These are phyloP conservation scores for Radiomyces spectabilis DNA, from an alignment of 192 early-diverging fungal genomes.

Conservation along the genomic window DNA sequence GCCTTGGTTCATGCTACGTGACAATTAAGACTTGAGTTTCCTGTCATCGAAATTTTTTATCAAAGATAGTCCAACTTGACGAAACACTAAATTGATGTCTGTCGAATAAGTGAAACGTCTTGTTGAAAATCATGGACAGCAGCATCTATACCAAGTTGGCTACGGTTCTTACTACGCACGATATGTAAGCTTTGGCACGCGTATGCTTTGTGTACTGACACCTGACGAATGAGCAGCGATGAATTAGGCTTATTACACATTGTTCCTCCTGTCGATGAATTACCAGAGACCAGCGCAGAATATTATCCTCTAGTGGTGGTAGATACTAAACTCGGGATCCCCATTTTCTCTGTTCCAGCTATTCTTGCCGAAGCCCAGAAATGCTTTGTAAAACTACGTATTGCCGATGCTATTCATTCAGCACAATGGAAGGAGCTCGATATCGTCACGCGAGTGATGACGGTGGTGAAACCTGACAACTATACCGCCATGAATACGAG, in stretches of 20 bases:
- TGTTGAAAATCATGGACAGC: too few species aligned
- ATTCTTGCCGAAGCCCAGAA: constrained; percentile 8
- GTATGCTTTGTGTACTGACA: too few species aligned
- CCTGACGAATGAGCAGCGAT: too few species aligned
- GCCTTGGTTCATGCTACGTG: too few species aligned
- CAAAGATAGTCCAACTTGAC: too few species aligned
- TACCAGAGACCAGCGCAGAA: neutral
- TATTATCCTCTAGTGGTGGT: constrained; percentile 14
- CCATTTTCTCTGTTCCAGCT: neutral
- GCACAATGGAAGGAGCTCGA: neutral
- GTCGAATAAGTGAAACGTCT: too few species aligned
- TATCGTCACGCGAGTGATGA: constrained; percentile 29
- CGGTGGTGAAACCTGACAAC: constrained; percentile 43
- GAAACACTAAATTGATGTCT: too few species aligned
- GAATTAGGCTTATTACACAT: constrained; percentile 15
- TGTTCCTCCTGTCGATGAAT: neutral
- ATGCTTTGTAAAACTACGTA: neutral
- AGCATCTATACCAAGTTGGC: too few species aligned
- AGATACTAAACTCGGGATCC: constrained; percentile 12
- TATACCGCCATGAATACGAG: constrained; percentile 41
- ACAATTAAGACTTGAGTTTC: too few species aligned
- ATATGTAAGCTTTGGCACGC: too few species aligned
- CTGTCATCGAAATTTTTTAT: too few species aligned
- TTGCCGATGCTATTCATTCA: neutral
- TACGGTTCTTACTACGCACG: too few species aligned